phyloP scores from a whole-genome alignment of 805 yeast genomes.

The Pichia membranifaciens region DNA sequence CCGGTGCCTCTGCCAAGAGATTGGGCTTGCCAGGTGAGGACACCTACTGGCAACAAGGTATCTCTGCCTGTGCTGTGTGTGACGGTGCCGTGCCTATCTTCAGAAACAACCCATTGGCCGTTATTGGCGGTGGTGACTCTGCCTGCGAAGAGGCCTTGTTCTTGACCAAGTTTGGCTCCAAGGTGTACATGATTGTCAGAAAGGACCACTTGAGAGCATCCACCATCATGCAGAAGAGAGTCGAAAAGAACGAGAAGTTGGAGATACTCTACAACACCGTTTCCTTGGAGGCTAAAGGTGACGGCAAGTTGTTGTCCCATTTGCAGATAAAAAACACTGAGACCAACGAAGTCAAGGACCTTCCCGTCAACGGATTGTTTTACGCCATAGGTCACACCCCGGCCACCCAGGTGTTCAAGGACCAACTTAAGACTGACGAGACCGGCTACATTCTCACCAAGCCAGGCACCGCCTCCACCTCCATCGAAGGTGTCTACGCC shows the following conservation, averaged over 20 bases:
- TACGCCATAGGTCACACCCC: slow-evolving; percentile 98
- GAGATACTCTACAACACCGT: slow-evolving; percentile 87
- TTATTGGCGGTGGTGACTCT: slow-evolving; percentile 98
- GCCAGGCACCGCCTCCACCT: slow-evolving; percentile 85
- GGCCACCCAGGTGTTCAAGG: slow-evolving; percentile 76
- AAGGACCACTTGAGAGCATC: slow-evolving; percentile 94
- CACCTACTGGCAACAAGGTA: slow-evolving; percentile 97
- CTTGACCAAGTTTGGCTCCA: slow-evolving; percentile 95
- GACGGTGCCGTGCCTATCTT: slow-evolving; percentile 99
- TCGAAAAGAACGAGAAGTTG: slow-evolving; percentile 72
- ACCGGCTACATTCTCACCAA: slow-evolving; percentile 82
- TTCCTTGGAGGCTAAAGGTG: slow-evolving; percentile 85
- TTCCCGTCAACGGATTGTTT: slow-evolving; percentile 86
- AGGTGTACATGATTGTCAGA: slow-evolving; percentile 90
- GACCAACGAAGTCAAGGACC: slow-evolving; percentile 61
- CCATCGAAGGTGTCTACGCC: slow-evolving; percentile 88
- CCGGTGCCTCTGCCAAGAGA: slow-evolving; percentile 98
- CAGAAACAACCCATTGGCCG: slow-evolving; percentile 96
- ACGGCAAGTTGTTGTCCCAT: slow-evolving; percentile 72
- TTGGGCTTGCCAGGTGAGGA: slow-evolving; percentile 94
- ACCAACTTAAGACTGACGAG: slow-evolving; percentile 78
- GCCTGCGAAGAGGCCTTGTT: slow-evolving; percentile 99
- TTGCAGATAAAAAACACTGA: slow-evolving; percentile 64
- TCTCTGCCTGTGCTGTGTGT: slow-evolving; percentile 99
- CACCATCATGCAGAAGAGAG: slow-evolving; percentile 94